Evolutionary conservation across 495 filamentous ascomycete genomes (phyloP), one percentile per base, ranked within the genome.

Genomic region (Hypoxylon trugodes): DNA sequence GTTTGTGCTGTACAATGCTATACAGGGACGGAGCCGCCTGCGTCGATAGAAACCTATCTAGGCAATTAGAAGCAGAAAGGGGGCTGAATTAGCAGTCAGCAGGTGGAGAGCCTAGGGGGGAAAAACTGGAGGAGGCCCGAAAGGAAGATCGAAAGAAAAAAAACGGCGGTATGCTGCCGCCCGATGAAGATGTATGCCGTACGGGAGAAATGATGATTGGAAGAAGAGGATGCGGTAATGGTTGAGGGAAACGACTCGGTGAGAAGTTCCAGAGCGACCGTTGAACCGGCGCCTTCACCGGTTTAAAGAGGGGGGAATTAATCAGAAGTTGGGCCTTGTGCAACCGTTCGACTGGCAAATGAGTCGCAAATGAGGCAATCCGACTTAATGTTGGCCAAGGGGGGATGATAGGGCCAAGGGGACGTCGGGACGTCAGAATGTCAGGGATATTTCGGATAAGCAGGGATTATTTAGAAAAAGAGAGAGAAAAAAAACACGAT

Each of bases 281-380:
- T 70, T 65, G 61, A 73, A 42, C 61, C 67, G 68, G 65, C 55
- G 62, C 59, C 54, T 56, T 73, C 68, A 73, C 70, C 70, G 70
- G 70, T 73, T 73, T 73, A 73, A 73, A 73, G 70, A 73, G 70
- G 68, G 68, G 70, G 65, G 70, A 56, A 70, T 63, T 66, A 66
- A 65, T 59, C 59, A 47, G 56, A 45, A 51, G 43, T 61, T 62
- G 46, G 38, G 15, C 47, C 52, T 60, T 68, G 65, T 68, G 55
- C 43, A 36, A 68, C 65, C 28, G 54, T 66, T 51, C 26, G 46
- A 61, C 46, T 46, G 13, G 55, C 35, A 35, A 59, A 59, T 55
- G 59, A 37, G 21, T 33, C 51, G 51, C 62, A 26, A 64, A 66
- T 64, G 68, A 71, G 62, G 61, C 61, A 64, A 49, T 63, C 64